Evolutionary conservation across 345 rosid species (phyloP), one percentile per base, ranked within the genome.

Genomic region (Ricinus communis): DNA sequence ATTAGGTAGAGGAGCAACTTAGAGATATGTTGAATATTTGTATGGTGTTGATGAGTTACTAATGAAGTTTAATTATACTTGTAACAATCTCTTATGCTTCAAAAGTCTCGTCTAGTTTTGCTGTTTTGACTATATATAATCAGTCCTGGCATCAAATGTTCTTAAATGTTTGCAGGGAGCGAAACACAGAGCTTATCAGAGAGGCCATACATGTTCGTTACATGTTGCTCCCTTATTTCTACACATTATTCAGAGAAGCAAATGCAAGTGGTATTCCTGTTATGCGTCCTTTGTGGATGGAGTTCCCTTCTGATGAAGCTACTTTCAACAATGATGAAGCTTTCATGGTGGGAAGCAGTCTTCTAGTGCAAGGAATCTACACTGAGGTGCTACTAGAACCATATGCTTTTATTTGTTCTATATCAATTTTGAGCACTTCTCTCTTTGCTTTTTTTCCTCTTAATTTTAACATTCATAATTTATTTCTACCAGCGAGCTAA

Each of bases 231-330:
- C 99, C 99, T 40, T 93, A 89, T 72, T 96, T 88, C 77, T 96
- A 93, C 89, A 88, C 98, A 49, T 84, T 93, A 70, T 96, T 96
- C 73, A 82, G 99, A 84, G 99, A 90, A 88, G 93, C 99, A 82
- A 96, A 96, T 50, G 62, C 83, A 18, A 91, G 80, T 14, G 99
- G 99, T 73, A 75, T 88, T 77, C 98, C 99, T 27, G 87, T 96
- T 58, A 54, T 81, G 58, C 98, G 98, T 19, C 97, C 99, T 40
- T 66, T 96, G 73, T 96, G 99, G 99, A 96, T 96, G 99, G 99
- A 96, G 84, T 93, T 96, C 81, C 96, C 99, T 45, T 83, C 81
- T 51, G 99, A 96, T 65, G 93, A 91, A 83, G 82, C 83, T 64
- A 86, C 97, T 72, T 93, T 89, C 76, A 81, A 66, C 71, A 96